Evolutionary conservation across 192 early-diverging fungal genomes (phyloP).

Genomic region (Linnemannia exigua): DNA sequence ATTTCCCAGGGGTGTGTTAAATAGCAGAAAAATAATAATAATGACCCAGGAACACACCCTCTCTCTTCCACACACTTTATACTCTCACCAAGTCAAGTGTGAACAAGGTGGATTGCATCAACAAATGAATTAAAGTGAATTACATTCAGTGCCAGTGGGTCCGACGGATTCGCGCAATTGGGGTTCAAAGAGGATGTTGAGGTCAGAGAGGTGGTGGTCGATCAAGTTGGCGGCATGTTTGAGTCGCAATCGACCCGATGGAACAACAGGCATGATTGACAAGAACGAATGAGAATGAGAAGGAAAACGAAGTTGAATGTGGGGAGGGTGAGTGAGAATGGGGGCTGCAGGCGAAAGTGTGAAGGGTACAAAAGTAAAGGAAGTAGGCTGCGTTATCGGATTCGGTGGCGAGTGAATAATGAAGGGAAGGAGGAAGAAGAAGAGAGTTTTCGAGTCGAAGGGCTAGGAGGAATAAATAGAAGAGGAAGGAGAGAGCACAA

Average conservation of each 20-base stretch:
- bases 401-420: not conserved
- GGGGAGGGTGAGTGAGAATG: not conserved
- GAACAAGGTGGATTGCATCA: not conserved
- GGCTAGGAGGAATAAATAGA: not conserved
- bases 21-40: not conserved
- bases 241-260: conserved; percentile 33
- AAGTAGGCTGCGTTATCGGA: not conserved
- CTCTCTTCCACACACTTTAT: not conserved
- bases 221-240: conserved; percentile 38
- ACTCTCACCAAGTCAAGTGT: not conserved
- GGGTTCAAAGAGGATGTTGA: conserved; percentile 49
- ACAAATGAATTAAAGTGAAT: not conserved
- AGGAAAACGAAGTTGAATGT: not conserved
- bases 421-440: not conserved
- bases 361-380: not conserved
- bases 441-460: not conserved
- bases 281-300: not conserved
- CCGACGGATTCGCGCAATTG: conserved; percentile 27
- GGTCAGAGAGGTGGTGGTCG: conserved; percentile 41
- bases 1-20: not conserved
- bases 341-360: no score
- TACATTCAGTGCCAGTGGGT: conserved; percentile 41
- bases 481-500: no score
- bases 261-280: conserved; percentile 22
- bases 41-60: not conserved